A percentile compares a stretch with the other conserved stretches of the same genome.
phyloP scores from a whole-genome alignment of 2,329 filamentous ascomycete genomes.

The Colletotrichum cordylinicola region DNA sequence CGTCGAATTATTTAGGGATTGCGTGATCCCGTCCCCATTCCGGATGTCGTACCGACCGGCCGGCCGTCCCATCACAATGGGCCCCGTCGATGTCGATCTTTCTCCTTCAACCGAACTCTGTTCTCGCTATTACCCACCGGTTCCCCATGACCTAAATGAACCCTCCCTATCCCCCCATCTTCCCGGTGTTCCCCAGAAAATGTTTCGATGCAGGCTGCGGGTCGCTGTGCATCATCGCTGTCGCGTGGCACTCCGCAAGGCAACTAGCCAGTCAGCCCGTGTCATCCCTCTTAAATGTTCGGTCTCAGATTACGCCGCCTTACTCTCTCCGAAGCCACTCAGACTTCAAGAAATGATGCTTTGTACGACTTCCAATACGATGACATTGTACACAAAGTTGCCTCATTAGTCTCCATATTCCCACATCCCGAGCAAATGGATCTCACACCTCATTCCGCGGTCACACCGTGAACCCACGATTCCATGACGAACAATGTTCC shows the following conservation, averaged over 20 bases:
- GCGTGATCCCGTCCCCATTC: not conserved
- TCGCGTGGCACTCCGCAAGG: not conserved
- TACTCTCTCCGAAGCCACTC: not conserved
- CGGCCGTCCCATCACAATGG: not conserved
- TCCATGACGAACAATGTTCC: not conserved
- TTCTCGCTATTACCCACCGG: not conserved
- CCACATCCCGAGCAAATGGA: not conserved
- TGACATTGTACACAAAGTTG: not conserved
- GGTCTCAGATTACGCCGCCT: not conserved
- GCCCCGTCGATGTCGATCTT: constrained; percentile 5
- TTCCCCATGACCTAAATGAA: not conserved
- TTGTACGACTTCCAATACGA: not conserved
- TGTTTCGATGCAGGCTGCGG: not conserved
- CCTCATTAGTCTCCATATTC: not conserved
- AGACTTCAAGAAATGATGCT: not conserved
- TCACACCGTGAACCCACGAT: not conserved
- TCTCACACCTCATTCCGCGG: not conserved
- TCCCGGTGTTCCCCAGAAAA: not conserved
- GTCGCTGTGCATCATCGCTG: not conserved
- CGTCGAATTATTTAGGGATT: not conserved
- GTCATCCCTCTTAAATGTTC: not conserved
- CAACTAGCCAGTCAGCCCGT: not conserved
- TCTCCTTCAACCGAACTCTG: not conserved
- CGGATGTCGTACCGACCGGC: not conserved
- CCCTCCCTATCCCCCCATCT: too few relatives aligned